Conservation (phyloP, 2,329 filamentous ascomycete genomes). For the Albifimbria verrucaria region DNA sequence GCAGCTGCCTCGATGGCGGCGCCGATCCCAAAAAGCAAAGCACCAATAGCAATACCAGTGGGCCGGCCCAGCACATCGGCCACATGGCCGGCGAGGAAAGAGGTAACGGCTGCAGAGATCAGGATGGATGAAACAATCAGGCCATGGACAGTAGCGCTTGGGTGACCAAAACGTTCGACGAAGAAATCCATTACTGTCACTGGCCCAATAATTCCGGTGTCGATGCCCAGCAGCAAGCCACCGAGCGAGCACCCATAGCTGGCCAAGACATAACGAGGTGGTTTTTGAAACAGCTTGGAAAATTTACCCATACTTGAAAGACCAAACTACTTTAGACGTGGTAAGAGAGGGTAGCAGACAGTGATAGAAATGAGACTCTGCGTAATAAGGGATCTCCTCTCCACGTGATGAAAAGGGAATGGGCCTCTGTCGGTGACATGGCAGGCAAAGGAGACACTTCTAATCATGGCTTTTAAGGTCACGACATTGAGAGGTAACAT, state of each 20-base stretch:
- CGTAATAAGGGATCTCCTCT: no score
- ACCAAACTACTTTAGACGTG: no score
- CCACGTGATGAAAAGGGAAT: no score
- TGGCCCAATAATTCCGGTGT: constrained; percentile 54
- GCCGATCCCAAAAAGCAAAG: constrained; percentile 50
- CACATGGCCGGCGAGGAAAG: constrained; percentile 54
- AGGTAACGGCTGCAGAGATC: constrained; percentile 56
- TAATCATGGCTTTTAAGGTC: no score
- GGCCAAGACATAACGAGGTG: neutral
- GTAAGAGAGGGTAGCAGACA: no score
- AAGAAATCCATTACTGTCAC: constrained; percentile 57
- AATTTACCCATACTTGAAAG: neutral
- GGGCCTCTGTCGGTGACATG: no score
- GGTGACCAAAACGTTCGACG: constrained; percentile 44
- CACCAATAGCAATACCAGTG: constrained; percentile 48
- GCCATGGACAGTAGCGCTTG: constrained; percentile 54
- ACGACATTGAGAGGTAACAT: no score
- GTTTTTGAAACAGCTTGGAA: neutral
- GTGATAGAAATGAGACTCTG: no score
- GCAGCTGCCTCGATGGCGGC: constrained; percentile 37
- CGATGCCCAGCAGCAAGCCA: constrained; percentile 15
- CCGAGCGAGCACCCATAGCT: neutral
- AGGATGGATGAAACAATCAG: constrained; percentile 59
- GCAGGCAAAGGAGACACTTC: no score
- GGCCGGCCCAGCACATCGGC: constrained; percentile 52